Evolutionary conservation across 1,284 basidiomycete species (phyloP).

Genomic region (Austroboletus rostrupii): DNA sequence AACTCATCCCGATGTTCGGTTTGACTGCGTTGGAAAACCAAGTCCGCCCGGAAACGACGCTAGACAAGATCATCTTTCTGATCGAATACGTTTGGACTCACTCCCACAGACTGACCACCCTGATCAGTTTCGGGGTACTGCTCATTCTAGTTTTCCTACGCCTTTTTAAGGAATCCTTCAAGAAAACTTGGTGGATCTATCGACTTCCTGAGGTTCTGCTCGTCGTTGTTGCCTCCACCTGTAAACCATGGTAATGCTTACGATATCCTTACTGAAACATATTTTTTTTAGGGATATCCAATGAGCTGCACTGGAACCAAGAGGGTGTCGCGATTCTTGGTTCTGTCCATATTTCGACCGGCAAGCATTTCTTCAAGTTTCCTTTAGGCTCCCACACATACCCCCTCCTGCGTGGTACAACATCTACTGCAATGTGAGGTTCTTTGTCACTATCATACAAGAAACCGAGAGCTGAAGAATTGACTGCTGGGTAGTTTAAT

Average conservation of each 20-base stretch:
- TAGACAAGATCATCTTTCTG: conserved; percentile 80
- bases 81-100: conserved; percentile 55
- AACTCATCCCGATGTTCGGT: conserved; percentile 80
- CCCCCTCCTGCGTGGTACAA: conserved; percentile 68
- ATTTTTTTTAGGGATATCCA: conserved; percentile 57
- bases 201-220: conserved; percentile 83
- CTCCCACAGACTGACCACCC: conserved; percentile 62
- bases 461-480: neutral
- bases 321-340: conserved; percentile 83
- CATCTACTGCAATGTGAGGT: conserved; percentile 71
- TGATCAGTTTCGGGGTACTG: conserved; percentile 70
- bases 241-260: conserved; percentile 42
- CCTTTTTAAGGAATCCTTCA: conserved; percentile 50
- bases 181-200: conserved; percentile 57
- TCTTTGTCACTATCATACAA: neutral
- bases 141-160: conserved; percentile 61
- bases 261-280: neutral
- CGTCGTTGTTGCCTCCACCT: conserved; percentile 73
- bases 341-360: conserved; percentile 60
- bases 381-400: conserved; percentile 61
- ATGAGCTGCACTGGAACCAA: conserved; percentile 69
- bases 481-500: conserved; percentile 47
- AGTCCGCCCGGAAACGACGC: conserved; percentile 58
- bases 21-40: conserved; percentile 54
- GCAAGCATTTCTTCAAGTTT: conserved; percentile 59